Conservation (phyloP, 768 basidiomycete species). For the Suillus spraguei region DNA sequence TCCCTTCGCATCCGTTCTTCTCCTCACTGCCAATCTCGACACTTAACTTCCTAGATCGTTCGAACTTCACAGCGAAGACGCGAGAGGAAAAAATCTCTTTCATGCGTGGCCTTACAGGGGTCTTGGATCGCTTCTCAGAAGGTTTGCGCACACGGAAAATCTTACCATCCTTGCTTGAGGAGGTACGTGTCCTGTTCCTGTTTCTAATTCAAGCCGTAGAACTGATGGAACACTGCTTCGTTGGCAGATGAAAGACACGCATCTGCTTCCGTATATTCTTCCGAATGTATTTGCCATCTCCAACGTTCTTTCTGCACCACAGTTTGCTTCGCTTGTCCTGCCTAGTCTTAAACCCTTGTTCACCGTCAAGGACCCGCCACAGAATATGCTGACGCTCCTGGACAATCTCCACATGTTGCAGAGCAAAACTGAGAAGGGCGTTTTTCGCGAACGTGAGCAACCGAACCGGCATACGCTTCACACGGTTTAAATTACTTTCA, state of each 20-base stretch:
- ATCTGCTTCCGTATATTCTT: constrained; percentile 91
- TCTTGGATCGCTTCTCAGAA: constrained; percentile 85
- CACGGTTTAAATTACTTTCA: constrained; percentile 31
- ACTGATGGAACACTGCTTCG: constrained; percentile 1
- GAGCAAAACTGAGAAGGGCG: constrained; percentile 81
- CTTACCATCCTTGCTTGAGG: constrained; percentile 89
- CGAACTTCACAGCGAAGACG: constrained; percentile 92
- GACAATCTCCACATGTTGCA: constrained; percentile 89
- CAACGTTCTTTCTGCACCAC: constrained; percentile 68
- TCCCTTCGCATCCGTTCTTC: constrained; percentile 90
- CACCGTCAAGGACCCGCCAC: constrained; percentile 89
- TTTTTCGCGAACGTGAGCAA: constrained; percentile 84
- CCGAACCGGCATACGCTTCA: background rate
- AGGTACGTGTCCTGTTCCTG: constrained; percentile 53
- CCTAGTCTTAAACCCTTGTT: constrained; percentile 92
- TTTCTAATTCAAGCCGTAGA: constrained; percentile 8
- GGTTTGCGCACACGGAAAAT: constrained; percentile 87
- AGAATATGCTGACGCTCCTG: constrained; percentile 93
- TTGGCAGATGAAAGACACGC: constrained; percentile 86
- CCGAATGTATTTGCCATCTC: constrained; percentile 96
- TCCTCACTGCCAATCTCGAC: constrained; percentile 95
- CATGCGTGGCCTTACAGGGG: constrained; percentile 84
- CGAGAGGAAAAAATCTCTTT: constrained; percentile 96
- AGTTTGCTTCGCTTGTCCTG: constrained; percentile 82
- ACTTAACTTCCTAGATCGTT: constrained; percentile 92